phyloP scores from a whole-genome alignment of 2,329 filamentous ascomycete genomes.

The Whalleya microplaca region DNA sequence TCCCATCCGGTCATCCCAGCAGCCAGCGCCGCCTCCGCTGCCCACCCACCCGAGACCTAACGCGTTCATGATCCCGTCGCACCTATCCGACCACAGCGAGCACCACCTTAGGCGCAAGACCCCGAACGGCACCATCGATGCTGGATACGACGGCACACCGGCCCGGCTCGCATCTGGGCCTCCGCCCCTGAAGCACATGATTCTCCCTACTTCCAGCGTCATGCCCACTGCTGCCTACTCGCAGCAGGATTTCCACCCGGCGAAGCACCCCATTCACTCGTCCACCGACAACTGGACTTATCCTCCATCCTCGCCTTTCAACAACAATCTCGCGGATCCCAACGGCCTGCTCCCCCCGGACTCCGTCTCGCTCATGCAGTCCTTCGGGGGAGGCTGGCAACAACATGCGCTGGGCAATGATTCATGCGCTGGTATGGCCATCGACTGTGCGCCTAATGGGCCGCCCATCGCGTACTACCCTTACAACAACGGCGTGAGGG shows the following conservation, averaged over 20 bases:
- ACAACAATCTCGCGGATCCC: constrained; percentile 21
- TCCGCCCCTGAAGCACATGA: constrained; percentile 81
- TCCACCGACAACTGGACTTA: constrained; percentile 30
- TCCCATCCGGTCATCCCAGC: constrained; percentile 43
- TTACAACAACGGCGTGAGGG: constrained; percentile 32
- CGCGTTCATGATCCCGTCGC: constrained; percentile 31
- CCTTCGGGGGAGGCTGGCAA: constrained; percentile 24
- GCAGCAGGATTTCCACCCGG: constrained; percentile 28
- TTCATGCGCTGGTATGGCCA: constrained; percentile 25
- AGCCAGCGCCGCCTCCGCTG: constrained; percentile 33
- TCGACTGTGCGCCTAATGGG: constrained; percentile 33
- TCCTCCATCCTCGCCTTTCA: constrained; percentile 15
- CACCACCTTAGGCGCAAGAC: constrained; percentile 89
- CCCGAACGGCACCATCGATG: constrained; percentile 88
- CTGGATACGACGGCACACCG: constrained; percentile 85
- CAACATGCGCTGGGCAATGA: constrained; percentile 23
- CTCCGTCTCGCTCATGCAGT: constrained; percentile 18
- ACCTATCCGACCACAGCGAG: constrained; percentile 53
- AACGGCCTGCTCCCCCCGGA: constrained; percentile 22
- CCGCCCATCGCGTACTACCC: constrained; percentile 31
- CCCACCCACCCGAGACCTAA: constrained; percentile 35
- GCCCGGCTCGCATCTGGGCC: constrained; percentile 73
- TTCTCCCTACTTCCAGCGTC: constrained; percentile 62
- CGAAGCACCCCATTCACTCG: constrained; percentile 19
- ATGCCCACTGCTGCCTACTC: constrained; percentile 37